Percentiles rank a stretch among this genome's conserved stretches.
Conservation (phyloP, 139 green algal genomes). For the Chlamydomonas incerta region DNA sequence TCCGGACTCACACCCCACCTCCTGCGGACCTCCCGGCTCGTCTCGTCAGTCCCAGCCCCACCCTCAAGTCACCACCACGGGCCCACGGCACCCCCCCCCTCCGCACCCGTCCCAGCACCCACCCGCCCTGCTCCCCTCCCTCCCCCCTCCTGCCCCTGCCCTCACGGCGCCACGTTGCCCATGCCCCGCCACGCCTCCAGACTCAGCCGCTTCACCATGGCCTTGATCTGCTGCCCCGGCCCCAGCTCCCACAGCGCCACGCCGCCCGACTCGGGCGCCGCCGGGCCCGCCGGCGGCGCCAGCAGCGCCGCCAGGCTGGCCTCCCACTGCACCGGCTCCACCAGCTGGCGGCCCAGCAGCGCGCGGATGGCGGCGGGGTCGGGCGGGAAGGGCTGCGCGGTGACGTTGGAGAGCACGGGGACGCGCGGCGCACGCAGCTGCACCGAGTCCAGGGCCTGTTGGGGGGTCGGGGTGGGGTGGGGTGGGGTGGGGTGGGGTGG, state of each 20-base stretch:
- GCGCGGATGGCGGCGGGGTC: slow-evolving; percentile 24
- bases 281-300: not conserved
- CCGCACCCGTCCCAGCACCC: too few relatives aligned
- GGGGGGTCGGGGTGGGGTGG: not conserved
- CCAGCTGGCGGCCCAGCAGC: slow-evolving; percentile 88
- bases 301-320: slow-evolving; percentile 55
- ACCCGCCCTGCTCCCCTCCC: too few relatives aligned
- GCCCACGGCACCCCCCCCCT: too few relatives aligned
- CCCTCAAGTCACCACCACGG: too few relatives aligned
- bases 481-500: not conserved
- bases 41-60: too few relatives aligned
- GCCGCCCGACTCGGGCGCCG: slow-evolving; percentile 1
- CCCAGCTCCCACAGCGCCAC: slow-evolving; percentile 89
- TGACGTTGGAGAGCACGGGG: slow-evolving; percentile 93
- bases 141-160: too few relatives aligned
- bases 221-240: slow-evolving; percentile 93
- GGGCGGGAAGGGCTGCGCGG: slow-evolving; percentile 73
- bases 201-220: slow-evolving; percentile 87
- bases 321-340: slow-evolving; percentile 88
- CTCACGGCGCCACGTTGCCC: slow-evolving; percentile 17
- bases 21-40: too few relatives aligned
- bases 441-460: slow-evolving; percentile 75
- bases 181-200: slow-evolving; percentile 25
- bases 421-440: slow-evolving; percentile 78
- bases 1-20: too few relatives aligned